A percentile compares a stretch with the other conserved stretches of the same genome.
Conservation (phyloP, 1,284 basidiomycete genomes). For the Meripilus lineatus region DNA sequence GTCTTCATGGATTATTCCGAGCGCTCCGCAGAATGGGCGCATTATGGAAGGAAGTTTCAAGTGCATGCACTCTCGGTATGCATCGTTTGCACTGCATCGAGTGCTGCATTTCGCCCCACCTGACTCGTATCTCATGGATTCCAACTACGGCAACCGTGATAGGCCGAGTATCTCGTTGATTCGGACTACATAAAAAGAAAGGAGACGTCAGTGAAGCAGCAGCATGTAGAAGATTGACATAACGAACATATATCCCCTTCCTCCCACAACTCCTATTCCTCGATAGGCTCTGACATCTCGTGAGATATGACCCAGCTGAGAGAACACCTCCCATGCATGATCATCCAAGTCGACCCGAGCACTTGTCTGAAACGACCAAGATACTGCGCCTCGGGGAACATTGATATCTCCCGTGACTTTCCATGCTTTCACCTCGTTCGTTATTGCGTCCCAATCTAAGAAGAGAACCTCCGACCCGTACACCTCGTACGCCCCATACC, state of each 20-base stretch:
- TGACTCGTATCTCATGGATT: background rate
- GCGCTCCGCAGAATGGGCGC: too few relatives aligned
- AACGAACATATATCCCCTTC: background rate
- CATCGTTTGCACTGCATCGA: too few relatives aligned
- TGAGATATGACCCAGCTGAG: background rate
- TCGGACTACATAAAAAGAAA: background rate
- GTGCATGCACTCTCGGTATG: too few relatives aligned
- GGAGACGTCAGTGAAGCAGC: too few relatives aligned
- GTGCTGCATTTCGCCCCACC: background rate
- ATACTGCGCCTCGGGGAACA: slow-evolving; percentile 16
- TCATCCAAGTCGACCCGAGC: background rate
- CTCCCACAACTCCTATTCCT: background rate
- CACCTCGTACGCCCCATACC: slow-evolving; percentile 18
- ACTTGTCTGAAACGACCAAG: slow-evolving; percentile 9
- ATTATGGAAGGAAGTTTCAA: too few relatives aligned
- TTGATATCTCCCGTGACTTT: slow-evolving; percentile 19
- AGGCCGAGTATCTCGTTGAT: background rate
- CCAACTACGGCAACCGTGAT: background rate
- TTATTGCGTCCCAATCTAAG: slow-evolving; percentile 10
- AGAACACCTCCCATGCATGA: background rate
- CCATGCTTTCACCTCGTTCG: slow-evolving; percentile 11
- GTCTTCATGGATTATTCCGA: too few relatives aligned
- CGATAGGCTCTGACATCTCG: background rate
- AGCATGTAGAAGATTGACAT: too few relatives aligned
- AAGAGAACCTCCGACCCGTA: slow-evolving; percentile 20